Conservation (phyloP, 2,329 filamentous ascomycete genomes). For the Drechslerella coelobrocha region DNA sequence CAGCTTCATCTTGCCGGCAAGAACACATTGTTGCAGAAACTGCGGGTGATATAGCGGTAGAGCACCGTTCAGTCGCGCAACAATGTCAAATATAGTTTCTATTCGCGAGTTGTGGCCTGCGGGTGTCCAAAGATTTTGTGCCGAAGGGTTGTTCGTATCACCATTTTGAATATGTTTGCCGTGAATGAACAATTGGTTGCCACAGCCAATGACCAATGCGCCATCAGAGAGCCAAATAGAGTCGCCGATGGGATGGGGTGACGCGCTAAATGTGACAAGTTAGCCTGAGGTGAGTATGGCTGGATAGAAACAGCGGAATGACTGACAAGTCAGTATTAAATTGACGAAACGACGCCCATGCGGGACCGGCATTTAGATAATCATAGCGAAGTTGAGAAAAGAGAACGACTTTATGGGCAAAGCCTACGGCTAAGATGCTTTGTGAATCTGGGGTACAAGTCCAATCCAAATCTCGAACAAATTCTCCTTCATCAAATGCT, state of each 20-base stretch:
- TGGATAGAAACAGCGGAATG: not conserved
- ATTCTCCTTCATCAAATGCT: constrained; percentile 67
- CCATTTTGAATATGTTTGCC: constrained; percentile 72
- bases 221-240: constrained; percentile 89
- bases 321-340: constrained; percentile 73
- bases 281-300: not conserved
- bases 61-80: constrained; percentile 83
- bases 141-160: constrained; percentile 46
- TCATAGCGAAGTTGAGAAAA: constrained; percentile 89
- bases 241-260: constrained; percentile 88
- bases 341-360: constrained; percentile 84
- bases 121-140: constrained; percentile 62
- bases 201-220: constrained; percentile 83
- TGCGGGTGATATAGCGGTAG: constrained; percentile 92
- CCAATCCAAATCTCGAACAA: constrained; percentile 89
- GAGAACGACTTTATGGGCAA: constrained; percentile 81
- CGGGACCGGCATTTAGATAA: constrained; percentile 85
- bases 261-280: constrained; percentile 61
- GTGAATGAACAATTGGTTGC: constrained; percentile 88
- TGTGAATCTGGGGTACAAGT: constrained; percentile 88
- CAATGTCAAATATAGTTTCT: constrained; percentile 78
- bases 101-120: constrained; percentile 62
- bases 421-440: constrained; percentile 89
- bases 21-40: constrained; percentile 83
- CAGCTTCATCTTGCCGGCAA: constrained; percentile 75